Percentiles rank a stretch among this genome's conserved stretches.
Conservation (phyloP, 768 basidiomycete species). For the Trametes cinnabarina region DNA sequence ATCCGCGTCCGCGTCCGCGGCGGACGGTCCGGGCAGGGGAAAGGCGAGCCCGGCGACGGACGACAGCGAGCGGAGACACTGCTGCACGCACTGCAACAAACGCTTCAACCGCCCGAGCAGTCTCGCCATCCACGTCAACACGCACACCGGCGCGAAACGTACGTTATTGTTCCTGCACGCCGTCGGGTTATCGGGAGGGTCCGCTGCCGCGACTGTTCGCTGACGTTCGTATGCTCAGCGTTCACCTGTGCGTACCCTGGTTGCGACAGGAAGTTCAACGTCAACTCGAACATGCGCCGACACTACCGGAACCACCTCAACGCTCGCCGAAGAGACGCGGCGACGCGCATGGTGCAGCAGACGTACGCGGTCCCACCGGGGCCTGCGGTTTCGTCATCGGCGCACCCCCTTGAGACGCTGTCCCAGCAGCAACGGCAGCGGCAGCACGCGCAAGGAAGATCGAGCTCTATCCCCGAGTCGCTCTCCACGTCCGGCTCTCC, state of each 20-base stretch:
- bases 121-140: constrained; percentile 63
- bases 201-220: not conserved
- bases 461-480: not conserved
- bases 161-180: not conserved
- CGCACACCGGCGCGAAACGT: constrained; percentile 56
- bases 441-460: not conserved
- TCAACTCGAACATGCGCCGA: constrained; percentile 82
- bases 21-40: not conserved
- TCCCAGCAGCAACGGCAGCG: not conserved
- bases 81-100: constrained; percentile 49
- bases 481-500: not conserved
- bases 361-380: not conserved
- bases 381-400: not conserved
- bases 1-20: not conserved
- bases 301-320: constrained; percentile 67
- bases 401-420: not conserved
- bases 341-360: constrained; percentile 17
- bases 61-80: constrained; percentile 14
- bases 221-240: constrained; percentile 37
- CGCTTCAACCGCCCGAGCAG: constrained; percentile 71
- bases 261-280: constrained; percentile 77
- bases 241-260: constrained; percentile 61
- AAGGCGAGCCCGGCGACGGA: constrained; percentile 2
- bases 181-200: too few relatives aligned
- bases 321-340: constrained; percentile 14